Evolutionary conservation across 208 protist genomes (phyloP).

Genomic region (Leishmania arabica): DNA sequence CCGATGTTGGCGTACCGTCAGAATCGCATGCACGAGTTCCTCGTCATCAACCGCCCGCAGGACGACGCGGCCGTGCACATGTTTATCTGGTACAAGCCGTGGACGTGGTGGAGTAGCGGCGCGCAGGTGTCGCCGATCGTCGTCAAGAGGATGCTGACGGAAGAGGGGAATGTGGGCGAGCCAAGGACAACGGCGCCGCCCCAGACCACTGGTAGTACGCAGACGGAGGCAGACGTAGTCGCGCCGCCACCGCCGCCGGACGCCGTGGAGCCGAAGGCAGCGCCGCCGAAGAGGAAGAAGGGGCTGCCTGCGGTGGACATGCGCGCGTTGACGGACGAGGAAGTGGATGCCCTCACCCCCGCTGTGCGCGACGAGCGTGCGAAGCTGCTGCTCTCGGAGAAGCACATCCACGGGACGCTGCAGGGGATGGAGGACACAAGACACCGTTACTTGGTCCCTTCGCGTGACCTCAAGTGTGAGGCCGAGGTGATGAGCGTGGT

Average conservation of each 20-base stretch:
- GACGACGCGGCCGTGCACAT: conserved; percentile 46
- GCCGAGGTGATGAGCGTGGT: conserved; percentile 54
- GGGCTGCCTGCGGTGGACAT: conserved; percentile 54
- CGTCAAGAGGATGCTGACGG: neutral
- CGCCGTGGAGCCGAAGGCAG: conserved; percentile 7
- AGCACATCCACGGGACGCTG: conserved; percentile 61
- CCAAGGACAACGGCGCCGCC: conserved; percentile 1
- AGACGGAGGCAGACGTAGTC: conserved; percentile 14
- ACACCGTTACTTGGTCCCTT: conserved; percentile 67
- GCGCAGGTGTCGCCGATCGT: conserved; percentile 46
- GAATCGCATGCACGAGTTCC: conserved; percentile 41
- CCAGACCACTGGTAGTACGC: conserved; percentile 4
- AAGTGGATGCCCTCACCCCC: conserved; percentile 39
- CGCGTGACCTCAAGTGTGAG: conserved; percentile 64
- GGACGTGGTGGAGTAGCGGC: conserved; percentile 67
- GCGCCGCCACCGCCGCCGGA: conserved; percentile 8
- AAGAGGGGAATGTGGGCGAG: neutral
- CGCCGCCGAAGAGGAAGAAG: conserved; percentile 32
- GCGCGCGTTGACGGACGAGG: conserved; percentile 42
- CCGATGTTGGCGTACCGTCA: conserved; percentile 34
- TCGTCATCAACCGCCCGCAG: conserved; percentile 60
- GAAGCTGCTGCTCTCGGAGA: conserved; percentile 63
- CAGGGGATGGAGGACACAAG: conserved; percentile 79
- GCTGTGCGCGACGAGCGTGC: conserved; percentile 58
- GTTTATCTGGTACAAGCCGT: conserved; percentile 69